These are phyloP conservation scores for Phytopythium helicoides DNA, from an alignment of 352 stramenopile species.

Conservation along the genomic window DNA sequence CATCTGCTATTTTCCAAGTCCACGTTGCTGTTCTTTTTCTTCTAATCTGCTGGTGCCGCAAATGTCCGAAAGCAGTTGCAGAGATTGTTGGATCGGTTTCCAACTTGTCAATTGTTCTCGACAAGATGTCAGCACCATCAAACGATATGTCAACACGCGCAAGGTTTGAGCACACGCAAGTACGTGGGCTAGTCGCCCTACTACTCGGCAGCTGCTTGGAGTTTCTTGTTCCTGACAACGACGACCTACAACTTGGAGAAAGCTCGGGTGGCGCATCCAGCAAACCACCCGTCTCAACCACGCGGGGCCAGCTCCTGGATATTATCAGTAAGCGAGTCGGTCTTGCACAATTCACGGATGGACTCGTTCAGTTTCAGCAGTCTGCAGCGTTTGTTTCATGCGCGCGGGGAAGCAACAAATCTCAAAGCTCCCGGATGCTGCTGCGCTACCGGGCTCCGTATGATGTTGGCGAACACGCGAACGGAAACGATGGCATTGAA, in stretches of 20 bases:
- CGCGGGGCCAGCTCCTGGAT: slow-evolving; percentile 60
- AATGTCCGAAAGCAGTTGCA: slow-evolving; percentile 51
- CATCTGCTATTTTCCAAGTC: slow-evolving; percentile 49
- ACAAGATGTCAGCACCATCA: slow-evolving; percentile 17
- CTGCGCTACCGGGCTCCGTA: slow-evolving; percentile 35
- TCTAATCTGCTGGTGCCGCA: slow-evolving; percentile 59
- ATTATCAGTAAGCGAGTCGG: slow-evolving; percentile 65
- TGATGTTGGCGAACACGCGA: slow-evolving; percentile 14
- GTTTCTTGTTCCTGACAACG: slow-evolving; percentile 36
- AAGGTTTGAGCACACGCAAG: slow-evolving; percentile 23
- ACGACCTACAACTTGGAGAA: slow-evolving; percentile 5
- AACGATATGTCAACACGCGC: slow-evolving; percentile 6
- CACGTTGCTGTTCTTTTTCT: slow-evolving; percentile 48
- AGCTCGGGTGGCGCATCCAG: background rate
- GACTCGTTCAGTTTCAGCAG: slow-evolving; percentile 69
- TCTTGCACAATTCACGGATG: slow-evolving; percentile 62
- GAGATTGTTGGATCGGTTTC: slow-evolving; percentile 58
- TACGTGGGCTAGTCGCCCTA: slow-evolving; percentile 45
- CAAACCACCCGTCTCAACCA: slow-evolving; percentile 17
- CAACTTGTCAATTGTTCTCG: slow-evolving; percentile 55
- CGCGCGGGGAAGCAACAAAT: slow-evolving; percentile 27
- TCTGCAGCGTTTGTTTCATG: slow-evolving; percentile 41
- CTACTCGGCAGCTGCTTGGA: slow-evolving; percentile 61
- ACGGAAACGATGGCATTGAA: slow-evolving; percentile 3
- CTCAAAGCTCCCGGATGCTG: slow-evolving; percentile 35